A percentile compares a stretch with the other conserved stretches of the same genome.
phyloP scores from a whole-genome alignment of 129 eudicot species.

The Lactuca saligna region DNA sequence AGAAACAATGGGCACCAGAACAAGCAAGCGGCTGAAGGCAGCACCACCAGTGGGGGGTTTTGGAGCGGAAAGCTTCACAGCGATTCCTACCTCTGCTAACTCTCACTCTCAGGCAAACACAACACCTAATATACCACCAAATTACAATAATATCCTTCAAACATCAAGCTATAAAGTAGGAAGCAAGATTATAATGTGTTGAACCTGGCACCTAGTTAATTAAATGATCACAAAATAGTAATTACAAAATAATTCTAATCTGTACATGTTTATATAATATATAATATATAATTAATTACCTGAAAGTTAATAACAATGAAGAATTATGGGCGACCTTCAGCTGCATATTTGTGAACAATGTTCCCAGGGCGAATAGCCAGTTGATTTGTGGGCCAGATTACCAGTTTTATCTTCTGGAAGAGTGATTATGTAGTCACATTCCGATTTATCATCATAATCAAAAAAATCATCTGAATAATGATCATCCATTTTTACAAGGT shows the following conservation, averaged over 20 bases:
- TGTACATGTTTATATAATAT: too few relatives aligned
- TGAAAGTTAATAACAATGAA: slow-evolving; percentile 56
- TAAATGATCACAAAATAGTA: neutral
- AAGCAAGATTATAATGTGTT: slow-evolving; percentile 49
- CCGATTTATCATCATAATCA: slow-evolving; percentile 57
- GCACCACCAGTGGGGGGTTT: too few relatives aligned
- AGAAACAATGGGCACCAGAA: too few relatives aligned
- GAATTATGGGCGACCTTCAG: slow-evolving; percentile 61
- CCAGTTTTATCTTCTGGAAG: slow-evolving; percentile 70
- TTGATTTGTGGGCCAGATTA: slow-evolving; percentile 52
- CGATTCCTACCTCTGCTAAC: too few relatives aligned
- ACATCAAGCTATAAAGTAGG: too few relatives aligned
- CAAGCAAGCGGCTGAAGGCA: too few relatives aligned
- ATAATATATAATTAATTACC: too few relatives aligned
- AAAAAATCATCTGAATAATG: slow-evolving; percentile 60
- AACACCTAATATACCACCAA: too few relatives aligned
- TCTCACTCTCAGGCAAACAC: too few relatives aligned
- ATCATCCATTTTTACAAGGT: slow-evolving; percentile 37
- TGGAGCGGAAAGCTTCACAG: too few relatives aligned
- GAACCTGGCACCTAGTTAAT: slow-evolving; percentile 58
- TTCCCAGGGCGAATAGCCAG: slow-evolving; percentile 62
- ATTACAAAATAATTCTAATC: too few relatives aligned
- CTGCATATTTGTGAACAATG: slow-evolving; percentile 77
- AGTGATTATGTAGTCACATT: slow-evolving; percentile 42
- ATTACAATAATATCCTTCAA: too few relatives aligned